Base-by-base conservation (phyloP, 1,284 basidiomycete genomes). In the Boletus austroedulis region DNA sequence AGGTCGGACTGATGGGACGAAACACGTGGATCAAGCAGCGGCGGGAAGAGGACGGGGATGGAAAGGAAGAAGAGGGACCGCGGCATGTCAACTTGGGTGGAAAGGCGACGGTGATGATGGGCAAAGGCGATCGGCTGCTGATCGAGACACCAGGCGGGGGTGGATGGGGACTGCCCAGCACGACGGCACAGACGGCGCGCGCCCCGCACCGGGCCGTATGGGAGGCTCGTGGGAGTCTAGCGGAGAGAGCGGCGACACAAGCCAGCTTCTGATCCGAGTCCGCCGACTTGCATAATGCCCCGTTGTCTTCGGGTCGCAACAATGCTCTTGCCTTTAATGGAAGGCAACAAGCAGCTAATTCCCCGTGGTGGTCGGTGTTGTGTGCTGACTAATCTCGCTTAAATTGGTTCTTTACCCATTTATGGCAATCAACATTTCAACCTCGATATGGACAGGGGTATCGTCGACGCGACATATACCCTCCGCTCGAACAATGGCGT, bases 121-220 rank as follows among this genome's bases (percentile, higher is more conserved):
- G 89, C 50, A 89, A 88, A 65, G 89, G 91, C 3, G 94, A 97
- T 73, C 77, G 82, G 45, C 76, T 96, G 57, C 65, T 90, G 56
- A 87, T 97, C 57, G 86, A 94, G 73, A 98, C 95, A 4, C 95
- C 95, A 1, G 95, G 95, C 2, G 95, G 92, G 7, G 95, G 95
- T 4, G 95, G 87, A 2, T 98, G 92, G 92, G 94, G 95, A 2
- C 66, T 65, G 15, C 67, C 78, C 9, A 19, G 15, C 4, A 12
- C n/a, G n/a, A 5, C 6, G 75, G 73, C 17, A 65, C 64, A 31
- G 65, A 65, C 36, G 66, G 64, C 7, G 46, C 58, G 47, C 69
- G 59, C 45, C 68, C 21, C 31, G 40, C 31, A 57, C 77, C 82
- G 72, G 71, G 75, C 55, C 29, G 77, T 73, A 45, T 92, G 89